Conservation (phyloP, 2,329 filamentous ascomycete genomes). For the Alternaria viburni region DNA sequence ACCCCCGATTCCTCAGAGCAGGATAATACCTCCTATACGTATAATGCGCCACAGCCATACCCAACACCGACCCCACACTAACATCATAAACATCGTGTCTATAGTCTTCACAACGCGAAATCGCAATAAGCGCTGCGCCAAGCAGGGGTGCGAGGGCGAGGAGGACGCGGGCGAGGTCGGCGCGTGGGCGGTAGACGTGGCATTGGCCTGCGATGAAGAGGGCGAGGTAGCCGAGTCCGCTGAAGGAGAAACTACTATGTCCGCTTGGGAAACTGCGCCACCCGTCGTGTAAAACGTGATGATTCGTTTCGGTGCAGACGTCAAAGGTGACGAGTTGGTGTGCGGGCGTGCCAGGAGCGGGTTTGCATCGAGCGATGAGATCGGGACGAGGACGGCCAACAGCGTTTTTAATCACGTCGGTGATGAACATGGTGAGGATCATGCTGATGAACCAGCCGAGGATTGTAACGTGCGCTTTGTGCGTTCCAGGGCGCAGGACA, state of each 20-base stretch:
- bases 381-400: constrained; percentile 86
- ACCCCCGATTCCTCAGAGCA: constrained; percentile 56
- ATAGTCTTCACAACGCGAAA: constrained; percentile 68
- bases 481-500: constrained; percentile 65
- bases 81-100: constrained; percentile 70
- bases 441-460: constrained; percentile 78
- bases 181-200: constrained; percentile 63
- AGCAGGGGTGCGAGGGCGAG: constrained; percentile 63
- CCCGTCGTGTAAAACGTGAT: constrained; percentile 77
- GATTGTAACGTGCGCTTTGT: constrained; percentile 85
- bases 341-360: constrained; percentile 62
- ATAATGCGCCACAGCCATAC: constrained; percentile 62
- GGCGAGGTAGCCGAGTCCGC: constrained; percentile 76
- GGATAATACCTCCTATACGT: constrained; percentile 68
- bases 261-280: constrained; percentile 85
- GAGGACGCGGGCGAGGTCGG: constrained; percentile 62
- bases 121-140: constrained; percentile 65
- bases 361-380: constrained; percentile 85
- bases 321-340: constrained; percentile 65
- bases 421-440: constrained; percentile 79
- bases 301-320: constrained; percentile 74
- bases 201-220: constrained; percentile 73
- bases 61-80: constrained; percentile 61
- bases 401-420: constrained; percentile 85
- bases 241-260: constrained; percentile 80